phyloP scores from a whole-genome alignment of 441 rosid genomes.

The Adansonia madagascariensis region DNA sequence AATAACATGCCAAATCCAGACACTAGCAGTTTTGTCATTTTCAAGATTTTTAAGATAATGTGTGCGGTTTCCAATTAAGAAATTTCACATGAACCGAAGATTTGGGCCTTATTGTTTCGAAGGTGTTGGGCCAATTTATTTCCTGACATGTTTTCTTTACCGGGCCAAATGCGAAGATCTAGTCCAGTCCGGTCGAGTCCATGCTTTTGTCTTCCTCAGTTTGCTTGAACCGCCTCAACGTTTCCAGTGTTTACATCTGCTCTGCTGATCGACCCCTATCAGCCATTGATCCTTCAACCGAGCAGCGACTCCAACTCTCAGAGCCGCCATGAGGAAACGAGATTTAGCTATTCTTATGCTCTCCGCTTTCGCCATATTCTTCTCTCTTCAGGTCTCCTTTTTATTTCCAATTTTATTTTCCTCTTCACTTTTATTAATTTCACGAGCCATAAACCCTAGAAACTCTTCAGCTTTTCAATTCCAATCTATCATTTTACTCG shows the following conservation, averaged over 20 bases:
- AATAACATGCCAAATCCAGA: background rate
- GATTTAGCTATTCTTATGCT: constrained; percentile 98
- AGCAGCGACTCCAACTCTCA: background rate
- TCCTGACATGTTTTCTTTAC: background rate
- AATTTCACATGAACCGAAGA: background rate
- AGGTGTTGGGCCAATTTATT: background rate
- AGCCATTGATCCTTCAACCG: constrained; percentile 10
- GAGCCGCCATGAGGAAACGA: constrained; percentile 81
- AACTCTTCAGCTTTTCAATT: background rate
- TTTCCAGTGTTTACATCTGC: background rate
- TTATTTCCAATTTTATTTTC: background rate
- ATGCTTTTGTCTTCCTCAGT: constrained; percentile 5
- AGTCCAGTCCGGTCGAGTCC: background rate
- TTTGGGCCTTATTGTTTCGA: background rate
- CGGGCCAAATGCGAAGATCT: background rate
- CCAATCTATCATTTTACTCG: background rate
- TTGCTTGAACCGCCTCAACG: background rate
- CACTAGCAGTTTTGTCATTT: background rate
- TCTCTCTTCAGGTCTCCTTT: constrained; percentile 81
- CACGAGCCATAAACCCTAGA: constrained; percentile 17
- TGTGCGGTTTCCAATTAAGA: no score
- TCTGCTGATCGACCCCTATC: background rate
- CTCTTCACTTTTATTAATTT: background rate
- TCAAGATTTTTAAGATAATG: background rate
- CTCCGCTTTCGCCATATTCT: constrained; percentile 92